Conservation (phyloP, 495 filamentous ascomycete genomes). For the Copromyces sp. region DNA sequence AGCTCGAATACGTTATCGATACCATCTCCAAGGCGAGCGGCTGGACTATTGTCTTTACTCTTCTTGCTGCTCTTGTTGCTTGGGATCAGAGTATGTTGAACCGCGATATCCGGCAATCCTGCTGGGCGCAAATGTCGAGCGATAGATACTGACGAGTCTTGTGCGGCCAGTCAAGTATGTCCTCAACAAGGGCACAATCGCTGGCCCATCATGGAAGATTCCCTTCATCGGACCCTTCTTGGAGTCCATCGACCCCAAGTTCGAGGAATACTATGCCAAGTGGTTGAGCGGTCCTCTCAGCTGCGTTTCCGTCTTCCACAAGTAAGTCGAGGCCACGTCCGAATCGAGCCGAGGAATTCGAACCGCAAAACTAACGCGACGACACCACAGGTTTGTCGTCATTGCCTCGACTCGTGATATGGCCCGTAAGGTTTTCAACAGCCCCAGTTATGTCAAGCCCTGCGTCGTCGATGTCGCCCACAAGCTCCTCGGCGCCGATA, state of each 20-base stretch:
- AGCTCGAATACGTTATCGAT: constrained; percentile 34
- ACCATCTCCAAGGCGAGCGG: constrained; percentile 43
- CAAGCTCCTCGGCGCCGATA: constrained; percentile 83
- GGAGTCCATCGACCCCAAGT: constrained; percentile 83
- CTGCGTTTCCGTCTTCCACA: constrained; percentile 98
- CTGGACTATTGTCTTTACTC: constrained; percentile 53
- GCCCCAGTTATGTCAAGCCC: constrained; percentile 83
- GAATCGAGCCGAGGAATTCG: neutral
- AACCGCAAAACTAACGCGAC: neutral
- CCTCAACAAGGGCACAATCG: constrained; percentile 74
- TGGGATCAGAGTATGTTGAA: constrained; percentile 74
- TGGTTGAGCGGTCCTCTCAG: constrained; percentile 85
- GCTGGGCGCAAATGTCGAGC: neutral
- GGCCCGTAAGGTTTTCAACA: constrained; percentile 96
- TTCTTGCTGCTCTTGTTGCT: constrained; percentile 58
- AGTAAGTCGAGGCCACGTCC: constrained; percentile 47
- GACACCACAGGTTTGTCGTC: constrained; percentile 70
- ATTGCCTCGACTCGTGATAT: constrained; percentile 94
- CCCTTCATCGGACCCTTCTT: constrained; percentile 97
- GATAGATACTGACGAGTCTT: constrained; percentile 4
- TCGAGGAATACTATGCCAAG: constrained; percentile 81
- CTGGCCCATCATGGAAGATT: constrained; percentile 71
- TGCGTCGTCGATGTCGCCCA: constrained; percentile 93
- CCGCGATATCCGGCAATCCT: neutral
- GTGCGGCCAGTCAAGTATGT: constrained; percentile 64